Evolutionary conservation across 1,284 basidiomycete genomes (phyloP).

Genomic region (Takashimella koratensis): DNA sequence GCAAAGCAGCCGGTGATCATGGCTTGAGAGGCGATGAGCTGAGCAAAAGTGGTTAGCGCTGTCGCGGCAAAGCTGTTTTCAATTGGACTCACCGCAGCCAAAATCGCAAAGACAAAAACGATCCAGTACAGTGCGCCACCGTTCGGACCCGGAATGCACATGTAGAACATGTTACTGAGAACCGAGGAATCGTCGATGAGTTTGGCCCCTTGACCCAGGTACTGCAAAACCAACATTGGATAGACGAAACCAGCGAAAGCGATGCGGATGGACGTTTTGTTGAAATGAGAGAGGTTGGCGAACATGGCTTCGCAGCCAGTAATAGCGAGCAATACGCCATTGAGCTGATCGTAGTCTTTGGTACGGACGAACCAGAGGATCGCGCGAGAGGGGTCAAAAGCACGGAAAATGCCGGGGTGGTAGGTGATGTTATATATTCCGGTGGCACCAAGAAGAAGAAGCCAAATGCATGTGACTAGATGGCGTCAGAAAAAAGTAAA

Average conservation of each 20-base stretch:
- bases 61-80: background rate
- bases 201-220: constrained; percentile 60
- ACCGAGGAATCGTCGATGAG: constrained; percentile 57
- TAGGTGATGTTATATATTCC: constrained; percentile 60
- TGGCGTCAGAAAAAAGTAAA: background rate
- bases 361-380: constrained; percentile 64
- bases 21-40: constrained; percentile 62
- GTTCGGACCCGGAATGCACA: constrained; percentile 58
- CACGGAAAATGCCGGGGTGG: constrained; percentile 61
- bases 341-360: constrained; percentile 58
- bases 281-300: constrained; percentile 63
- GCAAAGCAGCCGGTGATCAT: constrained; percentile 68
- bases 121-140: constrained; percentile 62
- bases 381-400: constrained; percentile 64
- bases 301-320: constrained; percentile 68
- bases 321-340: constrained; percentile 62
- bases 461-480: constrained; percentile 60
- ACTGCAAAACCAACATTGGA: constrained; percentile 57
- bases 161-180: constrained; percentile 60
- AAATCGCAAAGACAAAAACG: constrained; percentile 59
- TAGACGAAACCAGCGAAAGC: constrained; percentile 57
- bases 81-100: constrained; percentile 56
- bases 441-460: constrained; percentile 54
- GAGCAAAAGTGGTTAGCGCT: background rate
- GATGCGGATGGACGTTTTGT: constrained; percentile 53